A percentile compares a stretch with the other conserved stretches of the same genome.
phyloP scores from a whole-genome alignment of 2,329 filamentous ascomycete species.

The Colletotrichum theobromicola region DNA sequence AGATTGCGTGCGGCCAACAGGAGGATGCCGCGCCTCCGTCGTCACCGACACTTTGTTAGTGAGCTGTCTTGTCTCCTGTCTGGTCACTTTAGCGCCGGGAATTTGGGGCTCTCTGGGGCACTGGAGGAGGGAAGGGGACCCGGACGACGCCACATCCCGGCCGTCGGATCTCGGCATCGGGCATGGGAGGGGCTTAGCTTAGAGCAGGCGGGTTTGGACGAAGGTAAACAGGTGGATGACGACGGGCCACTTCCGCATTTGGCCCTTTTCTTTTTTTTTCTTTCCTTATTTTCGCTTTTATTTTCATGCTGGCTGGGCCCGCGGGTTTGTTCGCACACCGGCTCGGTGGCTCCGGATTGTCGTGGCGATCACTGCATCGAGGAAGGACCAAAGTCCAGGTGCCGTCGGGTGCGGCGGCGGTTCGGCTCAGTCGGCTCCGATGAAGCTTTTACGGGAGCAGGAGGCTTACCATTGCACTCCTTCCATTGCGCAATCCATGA shows the following conservation, averaged over 20 bases:
- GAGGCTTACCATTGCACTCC: neutral
- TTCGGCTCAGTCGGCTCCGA: neutral
- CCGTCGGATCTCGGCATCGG: slow-evolving; percentile 16
- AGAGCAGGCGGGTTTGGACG: neutral
- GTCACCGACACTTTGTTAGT: neutral
- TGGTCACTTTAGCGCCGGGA: neutral
- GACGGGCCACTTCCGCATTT: neutral
- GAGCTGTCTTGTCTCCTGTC: neutral
- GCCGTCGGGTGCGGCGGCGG: neutral
- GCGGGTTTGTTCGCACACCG: neutral
- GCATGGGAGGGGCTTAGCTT: neutral
- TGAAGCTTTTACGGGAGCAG: neutral
- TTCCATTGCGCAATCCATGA: slow-evolving; percentile 10
- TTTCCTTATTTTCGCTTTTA: neutral
- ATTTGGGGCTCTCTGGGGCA: neutral
- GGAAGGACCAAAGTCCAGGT: neutral
- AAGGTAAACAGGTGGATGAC: neutral
- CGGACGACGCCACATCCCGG: slow-evolving; percentile 21
- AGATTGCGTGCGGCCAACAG: neutral
- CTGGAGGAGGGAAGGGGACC: neutral
- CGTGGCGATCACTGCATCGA: neutral
- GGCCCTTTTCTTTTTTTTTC: neutral
- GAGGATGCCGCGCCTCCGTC: neutral
- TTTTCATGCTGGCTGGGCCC: neutral
- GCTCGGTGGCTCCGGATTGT: neutral